Conservation (phyloP, 345 rosid species). For the Raphanus raphanistrum region DNA sequence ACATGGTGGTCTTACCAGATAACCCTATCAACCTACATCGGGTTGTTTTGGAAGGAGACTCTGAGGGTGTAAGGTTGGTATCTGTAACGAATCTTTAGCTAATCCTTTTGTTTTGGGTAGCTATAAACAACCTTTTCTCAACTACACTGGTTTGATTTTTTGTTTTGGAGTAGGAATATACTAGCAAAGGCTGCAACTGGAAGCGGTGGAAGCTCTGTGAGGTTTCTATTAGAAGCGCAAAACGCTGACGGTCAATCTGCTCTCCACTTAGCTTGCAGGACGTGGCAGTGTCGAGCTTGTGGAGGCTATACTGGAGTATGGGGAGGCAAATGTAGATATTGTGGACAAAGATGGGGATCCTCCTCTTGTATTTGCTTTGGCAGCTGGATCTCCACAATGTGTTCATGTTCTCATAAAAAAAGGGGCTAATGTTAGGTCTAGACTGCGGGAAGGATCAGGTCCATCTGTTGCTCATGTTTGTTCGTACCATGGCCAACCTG, state of each 20-base stretch:
- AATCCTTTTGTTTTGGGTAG: conserved; percentile 14
- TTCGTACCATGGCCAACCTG: conserved; percentile 99
- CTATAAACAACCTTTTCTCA: conserved; percentile 17
- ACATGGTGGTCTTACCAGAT: conserved; percentile 54
- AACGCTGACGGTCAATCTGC: conserved; percentile 93
- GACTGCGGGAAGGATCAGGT: conserved; percentile 85
- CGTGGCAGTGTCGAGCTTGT: conserved; percentile 92
- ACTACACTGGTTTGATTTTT: conserved; percentile 7
- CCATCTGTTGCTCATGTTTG: conserved; percentile 98
- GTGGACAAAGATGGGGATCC: conserved; percentile 97
- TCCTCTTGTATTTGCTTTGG: conserved; percentile 96
- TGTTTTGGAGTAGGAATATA: conserved; percentile 56
- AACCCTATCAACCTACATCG: conserved; percentile 66
- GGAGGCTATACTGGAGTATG: conserved; percentile 65
- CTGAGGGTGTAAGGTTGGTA: conserved; percentile 77
- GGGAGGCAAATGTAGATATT: conserved; percentile 75
- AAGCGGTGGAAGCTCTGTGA: conserved; percentile 50
- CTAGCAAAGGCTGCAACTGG: conserved; percentile 72
- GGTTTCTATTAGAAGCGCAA: conserved; percentile 71
- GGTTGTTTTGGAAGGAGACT: conserved; percentile 76
- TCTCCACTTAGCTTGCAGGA: conserved; percentile 95
- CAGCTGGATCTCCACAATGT: conserved; percentile 97
- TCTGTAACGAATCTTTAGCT: conserved; percentile 6
- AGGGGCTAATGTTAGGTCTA: conserved; percentile 80
- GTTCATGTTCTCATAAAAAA: conserved; percentile 82